These are phyloP conservation scores for Solanum ahanhuiri DNA, from an alignment of 257 asterid genomes.

Conservation along the genomic window DNA sequence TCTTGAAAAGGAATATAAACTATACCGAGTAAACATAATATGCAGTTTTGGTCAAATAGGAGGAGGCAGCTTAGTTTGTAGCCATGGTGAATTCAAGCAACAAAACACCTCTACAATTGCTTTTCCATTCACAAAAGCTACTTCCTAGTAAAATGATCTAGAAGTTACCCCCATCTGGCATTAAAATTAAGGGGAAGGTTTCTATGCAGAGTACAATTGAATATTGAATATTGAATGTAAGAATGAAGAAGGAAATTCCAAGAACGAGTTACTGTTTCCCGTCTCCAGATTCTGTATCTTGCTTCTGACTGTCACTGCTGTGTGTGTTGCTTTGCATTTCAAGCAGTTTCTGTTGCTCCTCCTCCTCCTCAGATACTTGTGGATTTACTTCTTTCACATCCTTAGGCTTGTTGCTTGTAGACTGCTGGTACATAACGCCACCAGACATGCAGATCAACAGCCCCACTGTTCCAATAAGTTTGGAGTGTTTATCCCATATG, in stretches of 20 bases:
- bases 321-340: slow-evolving; percentile 48
- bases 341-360: slow-evolving; percentile 61
- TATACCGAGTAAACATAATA: not conserved
- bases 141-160: not conserved
- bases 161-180: not conserved
- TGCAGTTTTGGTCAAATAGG: not conserved
- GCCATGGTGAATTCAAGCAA: not conserved
- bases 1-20: not conserved
- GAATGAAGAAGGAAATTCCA: not conserved
- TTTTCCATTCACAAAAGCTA: not conserved
- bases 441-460: slow-evolving; percentile 86
- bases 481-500: slow-evolving; percentile 89
- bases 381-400: slow-evolving; percentile 27
- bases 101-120: not conserved
- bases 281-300: slow-evolving; percentile 21
- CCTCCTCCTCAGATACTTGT: slow-evolving; percentile 33
- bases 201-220: not conserved
- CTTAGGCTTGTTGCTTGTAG: slow-evolving; percentile 47
- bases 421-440: slow-evolving; percentile 80
- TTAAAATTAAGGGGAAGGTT: not conserved
- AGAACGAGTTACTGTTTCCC: slow-evolving; percentile 28
- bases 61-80: not conserved
- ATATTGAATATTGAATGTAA: not conserved
- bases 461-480: slow-evolving; percentile 72
- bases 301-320: slow-evolving; percentile 23